Evolutionary conservation across 1,284 basidiomycete genomes (phyloP).

Genomic region (Xerocomus minutiporus): DNA sequence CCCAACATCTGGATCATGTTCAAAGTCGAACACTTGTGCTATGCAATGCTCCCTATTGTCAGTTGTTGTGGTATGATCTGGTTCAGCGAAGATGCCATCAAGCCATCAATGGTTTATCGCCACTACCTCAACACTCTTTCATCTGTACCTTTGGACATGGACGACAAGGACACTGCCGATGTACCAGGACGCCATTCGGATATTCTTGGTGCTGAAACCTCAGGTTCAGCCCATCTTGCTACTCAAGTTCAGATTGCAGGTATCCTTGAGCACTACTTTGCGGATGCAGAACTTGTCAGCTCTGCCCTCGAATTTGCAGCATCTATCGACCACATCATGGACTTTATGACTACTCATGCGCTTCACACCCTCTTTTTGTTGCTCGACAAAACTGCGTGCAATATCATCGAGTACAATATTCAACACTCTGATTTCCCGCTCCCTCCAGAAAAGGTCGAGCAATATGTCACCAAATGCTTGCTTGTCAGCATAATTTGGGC

Average conservation of each 20-base stretch:
- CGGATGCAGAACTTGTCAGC: constrained; percentile 76
- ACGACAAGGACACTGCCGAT: constrained; percentile 80
- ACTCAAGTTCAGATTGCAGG: constrained; percentile 79
- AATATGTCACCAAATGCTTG: constrained; percentile 89
- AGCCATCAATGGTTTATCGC: constrained; percentile 86
- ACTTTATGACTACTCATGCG: constrained; percentile 89
- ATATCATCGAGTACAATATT: constrained; percentile 91
- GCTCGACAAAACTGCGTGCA: constrained; percentile 93
- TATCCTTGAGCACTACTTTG: constrained; percentile 81
- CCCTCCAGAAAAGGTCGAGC: constrained; percentile 75
- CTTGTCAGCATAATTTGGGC: constrained; percentile 96
- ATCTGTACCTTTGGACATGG: constrained; percentile 78
- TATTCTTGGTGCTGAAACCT: constrained; percentile 44
- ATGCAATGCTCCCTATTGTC: constrained; percentile 97
- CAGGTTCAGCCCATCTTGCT: constrained; percentile 60
- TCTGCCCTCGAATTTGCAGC: constrained; percentile 77
- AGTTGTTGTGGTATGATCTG: constrained; percentile 99
- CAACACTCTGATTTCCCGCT: constrained; percentile 96
- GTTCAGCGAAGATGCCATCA: constrained; percentile 97
- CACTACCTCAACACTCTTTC: constrained; percentile 83
- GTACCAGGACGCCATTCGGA: constrained; percentile 57
- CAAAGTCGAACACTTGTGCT: constrained; percentile 97
- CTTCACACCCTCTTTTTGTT: constrained; percentile 96
- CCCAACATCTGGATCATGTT: constrained; percentile 99
- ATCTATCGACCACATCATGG: constrained; percentile 95